Evolutionary conservation across 495 filamentous ascomycete species (phyloP).

Genomic region (Daldinia childiae): DNA sequence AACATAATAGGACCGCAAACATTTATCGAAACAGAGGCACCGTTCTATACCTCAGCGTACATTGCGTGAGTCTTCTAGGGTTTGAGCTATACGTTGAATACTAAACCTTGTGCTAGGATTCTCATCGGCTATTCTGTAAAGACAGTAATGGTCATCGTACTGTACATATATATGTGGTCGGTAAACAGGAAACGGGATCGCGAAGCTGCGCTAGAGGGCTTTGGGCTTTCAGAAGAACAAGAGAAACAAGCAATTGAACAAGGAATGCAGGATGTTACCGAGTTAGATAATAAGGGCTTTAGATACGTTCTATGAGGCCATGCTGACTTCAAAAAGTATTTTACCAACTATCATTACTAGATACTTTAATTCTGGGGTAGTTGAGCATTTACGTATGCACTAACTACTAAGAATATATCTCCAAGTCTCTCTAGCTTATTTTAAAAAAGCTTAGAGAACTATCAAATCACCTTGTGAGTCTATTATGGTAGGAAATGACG

Average conservation of each 20-base stretch:
- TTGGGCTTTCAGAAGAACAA: slow-evolving; percentile 45
- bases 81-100: not conserved
- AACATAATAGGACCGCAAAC: slow-evolving; percentile 66
- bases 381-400: not conserved
- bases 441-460: too few relatives aligned
- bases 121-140: slow-evolving; percentile 63
- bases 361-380: not conserved
- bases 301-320: slow-evolving; percentile 57
- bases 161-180: slow-evolving; percentile 64
- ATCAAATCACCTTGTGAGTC: too few relatives aligned
- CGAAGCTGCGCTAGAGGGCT: slow-evolving; percentile 48
- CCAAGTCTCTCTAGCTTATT: too few relatives aligned
- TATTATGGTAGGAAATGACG: too few relatives aligned
- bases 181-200: slow-evolving; percentile 64
- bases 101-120: slow-evolving; percentile 48
- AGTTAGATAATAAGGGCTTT: slow-evolving; percentile 66
- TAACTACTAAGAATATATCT: not conserved
- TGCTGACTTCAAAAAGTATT: not conserved
- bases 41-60: slow-evolving; percentile 64
- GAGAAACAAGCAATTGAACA: slow-evolving; percentile 60
- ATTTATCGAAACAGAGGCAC: slow-evolving; percentile 62
- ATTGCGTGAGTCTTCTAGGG: slow-evolving; percentile 51
- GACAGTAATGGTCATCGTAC: slow-evolving; percentile 54
- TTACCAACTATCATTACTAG: not conserved
- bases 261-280: slow-evolving; percentile 67